phyloP scores from a whole-genome alignment of 441 rosid species.

The Jatropha podagrica region DNA sequence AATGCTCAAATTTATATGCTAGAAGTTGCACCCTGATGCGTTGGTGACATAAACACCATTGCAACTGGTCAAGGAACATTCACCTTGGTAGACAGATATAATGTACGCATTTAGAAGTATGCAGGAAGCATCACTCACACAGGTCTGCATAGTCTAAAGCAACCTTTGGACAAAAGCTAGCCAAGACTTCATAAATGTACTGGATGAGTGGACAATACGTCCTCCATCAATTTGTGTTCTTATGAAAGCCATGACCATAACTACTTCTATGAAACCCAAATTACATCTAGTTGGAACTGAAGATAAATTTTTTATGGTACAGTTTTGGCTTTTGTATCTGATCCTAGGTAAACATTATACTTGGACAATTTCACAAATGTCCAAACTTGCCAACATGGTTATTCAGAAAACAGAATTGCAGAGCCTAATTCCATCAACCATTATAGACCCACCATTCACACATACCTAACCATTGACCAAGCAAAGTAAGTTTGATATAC shows the following conservation, averaged over 20 bases:
- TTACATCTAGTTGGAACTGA: background rate
- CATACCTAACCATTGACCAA: no score
- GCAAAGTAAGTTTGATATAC: background rate
- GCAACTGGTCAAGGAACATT: background rate
- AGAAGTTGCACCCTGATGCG: background rate
- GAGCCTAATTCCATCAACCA: background rate
- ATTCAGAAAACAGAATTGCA: background rate
- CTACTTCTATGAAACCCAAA: no score
- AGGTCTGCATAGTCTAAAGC: background rate
- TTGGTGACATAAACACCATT: background rate
- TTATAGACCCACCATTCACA: background rate
- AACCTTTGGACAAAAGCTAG: background rate
- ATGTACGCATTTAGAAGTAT: background rate
- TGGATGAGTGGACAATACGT: background rate
- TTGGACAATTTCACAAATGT: background rate
- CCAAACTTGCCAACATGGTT: background rate
- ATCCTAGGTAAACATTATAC: background rate
- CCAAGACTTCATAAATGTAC: background rate
- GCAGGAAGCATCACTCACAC: background rate
- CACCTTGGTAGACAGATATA: background rate
- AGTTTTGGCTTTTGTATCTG: background rate
- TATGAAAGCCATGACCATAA: no score
- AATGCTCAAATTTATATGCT: slow-evolving; percentile 5
- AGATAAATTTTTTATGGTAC: background rate
- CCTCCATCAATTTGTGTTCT: background rate